Percentiles rank a stretch among this genome's conserved stretches.
These are phyloP conservation scores for Trametes cubensis DNA, from an alignment of 768 basidiomycete species.

Conservation along the genomic window DNA sequence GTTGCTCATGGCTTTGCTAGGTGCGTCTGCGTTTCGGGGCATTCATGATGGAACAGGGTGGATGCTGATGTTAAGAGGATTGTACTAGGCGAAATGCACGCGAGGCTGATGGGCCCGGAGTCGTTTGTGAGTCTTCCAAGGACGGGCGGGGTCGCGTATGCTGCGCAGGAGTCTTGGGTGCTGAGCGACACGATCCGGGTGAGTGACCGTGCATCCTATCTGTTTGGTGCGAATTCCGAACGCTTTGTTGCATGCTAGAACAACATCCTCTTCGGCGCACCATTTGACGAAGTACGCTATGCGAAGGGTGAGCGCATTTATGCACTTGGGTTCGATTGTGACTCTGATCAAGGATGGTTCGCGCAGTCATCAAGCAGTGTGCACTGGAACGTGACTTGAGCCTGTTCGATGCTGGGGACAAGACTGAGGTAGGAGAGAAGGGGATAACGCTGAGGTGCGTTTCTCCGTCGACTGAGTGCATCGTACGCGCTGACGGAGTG, in stretches of 20 bases:
- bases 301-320: constrained; percentile 34
- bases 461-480: too few relatives aligned
- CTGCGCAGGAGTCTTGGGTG: constrained; percentile 86
- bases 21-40: not conserved
- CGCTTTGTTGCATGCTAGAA: constrained; percentile 30
- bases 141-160: constrained; percentile 69
- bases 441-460: constrained; percentile 47
- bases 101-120: constrained; percentile 48
- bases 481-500: too few relatives aligned
- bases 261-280: constrained; percentile 52
- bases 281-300: constrained; percentile 48
- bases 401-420: constrained; percentile 51
- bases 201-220: not conserved
- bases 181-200: constrained; percentile 73
- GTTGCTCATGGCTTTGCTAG: constrained; percentile 37
- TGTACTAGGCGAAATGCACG: constrained; percentile 61
- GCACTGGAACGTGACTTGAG: constrained; percentile 48
- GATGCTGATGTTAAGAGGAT: too few relatives aligned
- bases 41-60: not conserved
- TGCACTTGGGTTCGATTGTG: too few relatives aligned
- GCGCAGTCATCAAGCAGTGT: constrained; percentile 41
- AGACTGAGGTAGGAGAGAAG: constrained; percentile 61
- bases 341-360: not conserved
- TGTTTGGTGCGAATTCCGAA: not conserved
- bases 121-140: constrained; percentile 76